phyloP scores from a whole-genome alignment of 129 eudicot genomes.

The Ambrosia artemisiifolia region DNA sequence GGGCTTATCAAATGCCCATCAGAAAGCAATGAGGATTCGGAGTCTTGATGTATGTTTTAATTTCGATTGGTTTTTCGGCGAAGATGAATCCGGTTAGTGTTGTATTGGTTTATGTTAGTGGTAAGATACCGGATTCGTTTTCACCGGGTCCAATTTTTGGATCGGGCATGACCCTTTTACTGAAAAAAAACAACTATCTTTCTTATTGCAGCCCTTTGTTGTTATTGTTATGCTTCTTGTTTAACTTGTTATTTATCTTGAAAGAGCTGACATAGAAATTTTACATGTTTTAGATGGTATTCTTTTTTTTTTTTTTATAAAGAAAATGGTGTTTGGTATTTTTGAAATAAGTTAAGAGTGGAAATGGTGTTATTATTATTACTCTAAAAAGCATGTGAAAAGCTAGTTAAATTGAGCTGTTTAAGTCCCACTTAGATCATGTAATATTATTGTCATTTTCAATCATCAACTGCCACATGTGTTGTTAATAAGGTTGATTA shows the following conservation, averaged over 20 bases:
- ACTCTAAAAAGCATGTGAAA: slow-evolving; percentile 22
- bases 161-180: slow-evolving; percentile 26
- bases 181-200: slow-evolving; percentile 9
- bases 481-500: slow-evolving; percentile 22
- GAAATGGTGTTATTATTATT: not conserved
- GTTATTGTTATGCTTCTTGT: not conserved
- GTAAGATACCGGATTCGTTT: slow-evolving; percentile 67
- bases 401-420: slow-evolving; percentile 38
- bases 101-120: slow-evolving; percentile 2
- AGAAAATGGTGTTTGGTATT: not conserved
- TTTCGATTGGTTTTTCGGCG: slow-evolving; percentile 39
- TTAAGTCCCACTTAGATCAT: slow-evolving; percentile 16
- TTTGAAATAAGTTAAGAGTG: not conserved
- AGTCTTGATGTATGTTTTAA: not conserved
- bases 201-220: slow-evolving; percentile 10
- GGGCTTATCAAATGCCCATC: slow-evolving; percentile 82
- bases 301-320: not conserved
- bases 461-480: slow-evolving; percentile 34
- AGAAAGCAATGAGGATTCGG: slow-evolving; percentile 61
- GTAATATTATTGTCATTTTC: slow-evolving; percentile 28
- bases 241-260: not conserved
- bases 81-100: slow-evolving; percentile 61
- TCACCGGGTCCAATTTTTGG: slow-evolving; percentile 59
- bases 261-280: no score
- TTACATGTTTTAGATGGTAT: no score